Percentiles rank a stretch among this genome's conserved stretches.
phyloP scores from a whole-genome alignment of 2,329 filamentous ascomycete species.

The Clonostachys chloroleuca region DNA sequence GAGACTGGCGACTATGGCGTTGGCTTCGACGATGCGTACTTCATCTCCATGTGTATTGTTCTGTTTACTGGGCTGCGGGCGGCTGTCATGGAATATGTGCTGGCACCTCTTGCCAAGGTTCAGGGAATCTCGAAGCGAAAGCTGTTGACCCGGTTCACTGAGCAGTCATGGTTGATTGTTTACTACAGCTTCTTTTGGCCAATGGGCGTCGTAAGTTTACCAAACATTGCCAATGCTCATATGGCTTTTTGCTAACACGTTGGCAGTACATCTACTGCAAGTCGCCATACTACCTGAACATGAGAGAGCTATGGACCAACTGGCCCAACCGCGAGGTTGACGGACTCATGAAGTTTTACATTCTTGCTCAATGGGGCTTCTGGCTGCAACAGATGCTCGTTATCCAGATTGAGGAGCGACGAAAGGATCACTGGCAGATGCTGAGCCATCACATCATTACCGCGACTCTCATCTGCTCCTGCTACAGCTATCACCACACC shows the following conservation, averaged over 20 bases:
- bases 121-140: constrained; percentile 75
- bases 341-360: constrained; percentile 80
- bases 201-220: constrained; percentile 68
- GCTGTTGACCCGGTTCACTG: constrained; percentile 77
- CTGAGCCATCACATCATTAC: constrained; percentile 92
- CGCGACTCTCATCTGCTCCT: constrained; percentile 70
- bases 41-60: constrained; percentile 74
- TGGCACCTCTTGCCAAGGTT: constrained; percentile 70
- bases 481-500: constrained; percentile 83
- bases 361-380: constrained; percentile 85
- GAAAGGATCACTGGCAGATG: constrained; percentile 97
- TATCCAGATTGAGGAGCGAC: constrained; percentile 87
- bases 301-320: constrained; percentile 74
- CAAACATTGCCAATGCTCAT: neutral
- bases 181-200: constrained; percentile 83
- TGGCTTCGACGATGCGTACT: constrained; percentile 75
- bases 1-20: constrained; percentile 65
- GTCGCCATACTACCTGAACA: constrained; percentile 74
- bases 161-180: constrained; percentile 87
- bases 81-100: constrained; percentile 78
- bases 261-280: constrained; percentile 72
- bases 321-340: constrained; percentile 78
- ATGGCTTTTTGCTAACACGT: neutral
- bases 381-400: constrained; percentile 94
- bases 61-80: constrained; percentile 85